These are phyloP conservation scores for Pluteus cervinus DNA, from an alignment of 768 basidiomycete species.

Conservation along the genomic window DNA sequence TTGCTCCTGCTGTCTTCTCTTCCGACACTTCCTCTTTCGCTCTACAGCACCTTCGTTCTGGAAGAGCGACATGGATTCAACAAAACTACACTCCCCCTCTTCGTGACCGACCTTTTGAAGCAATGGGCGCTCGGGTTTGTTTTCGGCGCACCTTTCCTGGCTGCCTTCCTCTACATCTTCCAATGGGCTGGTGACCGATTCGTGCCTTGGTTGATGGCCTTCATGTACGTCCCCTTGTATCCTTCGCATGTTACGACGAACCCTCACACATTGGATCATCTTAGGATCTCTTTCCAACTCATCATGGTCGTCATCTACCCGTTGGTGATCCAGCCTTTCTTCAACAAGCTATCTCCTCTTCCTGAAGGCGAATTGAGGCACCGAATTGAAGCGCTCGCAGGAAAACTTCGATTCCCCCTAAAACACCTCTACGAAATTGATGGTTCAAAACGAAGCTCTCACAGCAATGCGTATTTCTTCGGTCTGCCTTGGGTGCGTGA, in stretches of 20 bases:
- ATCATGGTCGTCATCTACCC: conserved; percentile 81
- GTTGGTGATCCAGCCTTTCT: conserved; percentile 87
- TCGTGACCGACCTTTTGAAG: conserved; percentile 77
- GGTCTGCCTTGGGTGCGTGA: conserved; percentile 83
- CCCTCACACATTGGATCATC: conserved; percentile 1
- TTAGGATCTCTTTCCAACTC: conserved; percentile 76
- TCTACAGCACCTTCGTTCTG: conserved; percentile 88
- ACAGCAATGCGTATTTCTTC: conserved; percentile 98
- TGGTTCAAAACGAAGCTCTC: conserved; percentile 91
- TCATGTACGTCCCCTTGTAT: conserved; percentile 56
- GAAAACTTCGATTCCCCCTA: conserved; percentile 85
- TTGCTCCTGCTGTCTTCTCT: conserved; percentile 62
- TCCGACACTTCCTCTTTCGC: conserved; percentile 67
- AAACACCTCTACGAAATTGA: conserved; percentile 96
- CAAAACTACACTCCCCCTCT: conserved; percentile 78
- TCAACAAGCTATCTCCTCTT: conserved; percentile 94
- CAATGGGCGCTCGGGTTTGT: conserved; percentile 63
- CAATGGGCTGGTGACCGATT: conserved; percentile 91
- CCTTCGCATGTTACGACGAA: neutral
- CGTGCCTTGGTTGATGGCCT: conserved; percentile 89
- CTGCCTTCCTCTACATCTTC: conserved; percentile 84
- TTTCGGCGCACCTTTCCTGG: conserved; percentile 82
- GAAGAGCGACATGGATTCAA: conserved; percentile 98
- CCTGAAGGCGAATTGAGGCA: conserved; percentile 67
- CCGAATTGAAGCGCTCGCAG: conserved; percentile 72